Evolutionary conservation across 176 grass and related monocot species (phyloP).

Genomic region (Avena atlantica): DNA sequence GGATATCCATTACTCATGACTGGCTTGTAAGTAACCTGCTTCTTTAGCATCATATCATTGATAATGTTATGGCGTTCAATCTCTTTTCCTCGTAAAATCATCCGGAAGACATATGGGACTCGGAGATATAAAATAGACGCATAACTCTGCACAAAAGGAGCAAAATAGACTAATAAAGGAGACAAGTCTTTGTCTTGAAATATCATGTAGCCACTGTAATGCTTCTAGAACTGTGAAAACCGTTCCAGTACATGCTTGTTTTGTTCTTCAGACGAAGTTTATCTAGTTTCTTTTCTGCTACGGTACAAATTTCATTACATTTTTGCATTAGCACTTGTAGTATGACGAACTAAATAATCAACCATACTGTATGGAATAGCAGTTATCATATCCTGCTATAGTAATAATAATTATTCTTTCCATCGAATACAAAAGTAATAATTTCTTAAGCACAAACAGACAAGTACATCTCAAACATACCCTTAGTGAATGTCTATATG

Average conservation of each 20-base stretch:
- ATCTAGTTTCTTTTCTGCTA: background rate
- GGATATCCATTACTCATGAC: constrained; percentile 59
- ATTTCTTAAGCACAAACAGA: background rate
- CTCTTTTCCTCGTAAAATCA: constrained; percentile 88
- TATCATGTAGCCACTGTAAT: background rate
- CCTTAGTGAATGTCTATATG: constrained; percentile 91
- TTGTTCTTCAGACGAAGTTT: background rate
- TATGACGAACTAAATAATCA: constrained; percentile 1
- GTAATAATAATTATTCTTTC: background rate
- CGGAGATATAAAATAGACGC: constrained; percentile 97
- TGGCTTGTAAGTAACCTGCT: constrained; percentile 88
- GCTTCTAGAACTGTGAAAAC: background rate
- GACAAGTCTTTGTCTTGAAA: constrained; percentile 16
- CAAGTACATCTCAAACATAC: constrained; percentile 45
- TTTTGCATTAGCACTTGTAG: background rate
- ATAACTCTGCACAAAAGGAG: constrained; percentile 81
- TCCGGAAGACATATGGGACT: constrained; percentile 75
- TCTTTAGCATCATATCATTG: constrained; percentile 97
- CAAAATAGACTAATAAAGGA: background rate
- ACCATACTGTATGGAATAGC: background rate
- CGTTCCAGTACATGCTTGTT: background rate
- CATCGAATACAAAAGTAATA: background rate
- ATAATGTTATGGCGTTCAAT: constrained; percentile 97
- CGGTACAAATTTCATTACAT: background rate
- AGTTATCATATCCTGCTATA: background rate